Percentiles rank a stretch among this genome's conserved stretches.
These are phyloP conservation scores for Porcisia hertigi DNA, from an alignment of 208 protist genomes.

Conservation along the genomic window DNA sequence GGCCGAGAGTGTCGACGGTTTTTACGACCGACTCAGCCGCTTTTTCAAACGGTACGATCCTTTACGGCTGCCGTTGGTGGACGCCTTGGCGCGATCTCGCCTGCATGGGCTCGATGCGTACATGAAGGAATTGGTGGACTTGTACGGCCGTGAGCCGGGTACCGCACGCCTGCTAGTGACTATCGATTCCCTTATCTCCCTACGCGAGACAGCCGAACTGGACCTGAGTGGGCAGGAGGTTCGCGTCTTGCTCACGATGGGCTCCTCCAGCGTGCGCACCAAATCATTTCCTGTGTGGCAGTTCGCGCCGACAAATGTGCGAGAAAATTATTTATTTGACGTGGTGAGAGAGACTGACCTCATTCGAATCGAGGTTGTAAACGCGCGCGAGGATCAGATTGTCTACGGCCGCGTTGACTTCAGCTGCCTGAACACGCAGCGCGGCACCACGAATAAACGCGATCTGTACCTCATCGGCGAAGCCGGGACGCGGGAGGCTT, in stretches of 20 bases:
- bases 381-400: constrained; percentile 33
- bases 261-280: constrained; percentile 46
- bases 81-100: constrained; percentile 51
- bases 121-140: constrained; percentile 70
- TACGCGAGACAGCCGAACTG: constrained; percentile 38
- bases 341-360: constrained; percentile 84
- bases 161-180: constrained; percentile 55
- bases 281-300: constrained; percentile 39
- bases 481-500: constrained; percentile 68
- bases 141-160: constrained; percentile 80
- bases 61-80: constrained; percentile 56
- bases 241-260: constrained; percentile 69
- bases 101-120: constrained; percentile 52
- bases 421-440: constrained; percentile 75
- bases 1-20: constrained; percentile 48
- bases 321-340: constrained; percentile 72
- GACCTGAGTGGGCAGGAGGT: constrained; percentile 60
- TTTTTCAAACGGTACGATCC: constrained; percentile 84
- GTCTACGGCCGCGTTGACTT: constrained; percentile 85
- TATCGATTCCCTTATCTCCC: constrained; percentile 44
- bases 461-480: constrained; percentile 65
- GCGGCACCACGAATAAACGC: constrained; percentile 53
- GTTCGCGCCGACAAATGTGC: constrained; percentile 53
- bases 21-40: constrained; percentile 68
- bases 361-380: constrained; percentile 73